These are phyloP conservation scores for Mycena kentingensis DNA, from an alignment of 768 basidiomycete species.

Conservation along the genomic window DNA sequence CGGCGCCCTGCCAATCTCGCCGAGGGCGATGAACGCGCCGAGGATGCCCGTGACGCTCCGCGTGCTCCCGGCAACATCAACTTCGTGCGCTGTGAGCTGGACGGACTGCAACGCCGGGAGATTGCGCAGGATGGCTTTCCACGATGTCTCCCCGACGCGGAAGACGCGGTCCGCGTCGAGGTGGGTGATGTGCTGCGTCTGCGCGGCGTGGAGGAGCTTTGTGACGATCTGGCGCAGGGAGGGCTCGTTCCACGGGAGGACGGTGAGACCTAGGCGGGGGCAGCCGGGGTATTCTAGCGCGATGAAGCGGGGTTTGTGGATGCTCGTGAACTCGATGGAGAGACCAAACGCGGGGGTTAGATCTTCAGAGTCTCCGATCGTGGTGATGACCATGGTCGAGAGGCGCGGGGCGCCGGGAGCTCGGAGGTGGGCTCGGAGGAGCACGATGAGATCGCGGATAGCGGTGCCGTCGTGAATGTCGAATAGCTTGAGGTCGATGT, in stretches of 20 bases:
- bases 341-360: too few relatives aligned
- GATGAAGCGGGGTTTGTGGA: not conserved
- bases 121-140: not conserved
- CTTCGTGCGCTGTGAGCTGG: not conserved
- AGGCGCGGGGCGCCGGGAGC: too few relatives aligned
- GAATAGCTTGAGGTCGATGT: not conserved
- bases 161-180: not conserved
- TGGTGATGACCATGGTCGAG: not conserved
- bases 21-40: not conserved
- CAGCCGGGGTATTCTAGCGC: not conserved
- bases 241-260: not conserved
- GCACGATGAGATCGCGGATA: not conserved
- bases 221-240: not conserved
- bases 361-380: not conserved
- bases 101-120: not conserved
- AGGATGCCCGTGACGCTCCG: not conserved
- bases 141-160: not conserved
- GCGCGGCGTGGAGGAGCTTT: not conserved
- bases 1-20: not conserved
- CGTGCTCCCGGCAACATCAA: not conserved
- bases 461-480: not conserved
- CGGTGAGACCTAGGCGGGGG: not conserved
- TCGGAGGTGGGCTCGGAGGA: not conserved
- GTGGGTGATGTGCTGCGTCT: not conserved
- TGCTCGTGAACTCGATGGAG: not conserved